Evolutionary conservation across 2,329 filamentous ascomycete genomes (phyloP).

Genomic region (Neonectria magnoliae): DNA sequence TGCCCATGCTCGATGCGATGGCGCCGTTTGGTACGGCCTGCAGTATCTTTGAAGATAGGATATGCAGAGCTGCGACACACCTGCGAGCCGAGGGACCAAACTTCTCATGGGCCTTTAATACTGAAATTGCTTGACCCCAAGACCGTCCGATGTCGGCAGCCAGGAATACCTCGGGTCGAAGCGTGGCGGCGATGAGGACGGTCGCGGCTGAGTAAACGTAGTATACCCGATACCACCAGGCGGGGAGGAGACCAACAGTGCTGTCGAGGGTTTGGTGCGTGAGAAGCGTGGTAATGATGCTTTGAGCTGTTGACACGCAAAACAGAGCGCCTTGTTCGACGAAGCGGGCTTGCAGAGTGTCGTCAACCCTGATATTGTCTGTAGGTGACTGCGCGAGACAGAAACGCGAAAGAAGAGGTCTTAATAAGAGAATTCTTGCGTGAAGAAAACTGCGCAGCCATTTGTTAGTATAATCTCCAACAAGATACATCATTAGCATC

Average conservation of each 20-base stretch:
- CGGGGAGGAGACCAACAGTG: conserved; percentile 48
- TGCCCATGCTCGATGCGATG: not conserved
- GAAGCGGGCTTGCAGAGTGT: conserved; percentile 42
- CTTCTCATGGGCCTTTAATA: conserved; percentile 47
- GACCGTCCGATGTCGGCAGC: conserved; percentile 40
- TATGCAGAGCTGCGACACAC: conserved; percentile 48
- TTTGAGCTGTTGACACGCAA: conserved; percentile 48
- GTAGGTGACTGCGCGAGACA: conserved; percentile 40
- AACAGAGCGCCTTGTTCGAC: conserved; percentile 47
- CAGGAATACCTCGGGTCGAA: conserved; percentile 47
- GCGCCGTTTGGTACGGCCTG: conserved; percentile 30
- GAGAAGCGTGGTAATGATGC: conserved; percentile 45
- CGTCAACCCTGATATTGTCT: conserved; percentile 21
- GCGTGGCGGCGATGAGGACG: conserved; percentile 48
- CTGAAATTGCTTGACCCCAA: conserved; percentile 47
- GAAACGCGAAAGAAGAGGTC: conserved; percentile 47
- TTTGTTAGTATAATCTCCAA: not conserved
- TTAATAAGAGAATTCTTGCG: conserved; percentile 46
- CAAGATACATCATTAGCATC: not conserved
- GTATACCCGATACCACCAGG: conserved; percentile 53
- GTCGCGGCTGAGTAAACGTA: conserved; percentile 51
- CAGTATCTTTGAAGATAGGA: conserved; percentile 48
- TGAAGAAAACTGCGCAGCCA: conserved; percentile 43
- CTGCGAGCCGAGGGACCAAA: conserved; percentile 47
- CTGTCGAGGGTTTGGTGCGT: conserved; percentile 45